phyloP scores from a whole-genome alignment of 2,329 filamentous ascomycete genomes.

The Aspergillus quadricinctus region DNA sequence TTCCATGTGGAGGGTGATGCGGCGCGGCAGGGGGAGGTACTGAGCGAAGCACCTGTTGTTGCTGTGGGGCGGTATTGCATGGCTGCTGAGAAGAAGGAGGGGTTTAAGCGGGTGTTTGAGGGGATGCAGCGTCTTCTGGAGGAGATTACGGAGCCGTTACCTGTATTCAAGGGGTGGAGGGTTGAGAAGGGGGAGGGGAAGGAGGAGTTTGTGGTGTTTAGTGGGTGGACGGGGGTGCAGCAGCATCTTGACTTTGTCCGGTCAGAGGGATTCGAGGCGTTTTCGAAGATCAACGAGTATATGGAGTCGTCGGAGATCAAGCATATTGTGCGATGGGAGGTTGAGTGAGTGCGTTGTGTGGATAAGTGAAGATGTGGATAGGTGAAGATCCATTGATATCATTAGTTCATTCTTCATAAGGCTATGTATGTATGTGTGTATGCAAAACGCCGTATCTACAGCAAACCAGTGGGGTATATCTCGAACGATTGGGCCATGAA shows the following conservation, averaged over 20 bases:
- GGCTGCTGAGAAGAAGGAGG: slow-evolving; percentile 10
- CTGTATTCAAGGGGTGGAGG: slow-evolving; percentile 36
- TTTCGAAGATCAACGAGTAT: slow-evolving; percentile 18
- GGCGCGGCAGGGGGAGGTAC: slow-evolving; percentile 11
- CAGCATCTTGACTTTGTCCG: slow-evolving; percentile 33
- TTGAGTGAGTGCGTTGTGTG: background rate
- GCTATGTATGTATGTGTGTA: background rate
- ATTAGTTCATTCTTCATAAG: background rate
- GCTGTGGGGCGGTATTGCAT: slow-evolving; percentile 35
- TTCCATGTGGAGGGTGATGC: slow-evolving; percentile 39
- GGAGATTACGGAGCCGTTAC: slow-evolving; percentile 23
- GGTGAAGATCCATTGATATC: background rate
- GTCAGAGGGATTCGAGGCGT: slow-evolving; percentile 28
- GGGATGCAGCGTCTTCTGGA: slow-evolving; percentile 22
- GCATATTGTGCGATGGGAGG: slow-evolving; percentile 11
- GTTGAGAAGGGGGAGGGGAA: slow-evolving; percentile 32
- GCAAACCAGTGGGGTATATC: background rate
- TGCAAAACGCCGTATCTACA: background rate
- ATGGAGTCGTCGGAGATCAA: slow-evolving; percentile 25
- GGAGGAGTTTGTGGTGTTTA: slow-evolving; percentile 43
- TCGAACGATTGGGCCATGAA: background rate
- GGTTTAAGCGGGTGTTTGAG: slow-evolving; percentile 26
- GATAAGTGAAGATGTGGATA: no score
- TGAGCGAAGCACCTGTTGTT: slow-evolving; percentile 26
- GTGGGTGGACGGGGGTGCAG: slow-evolving; percentile 34